Percentiles rank a stretch among this genome's conserved stretches.
Conservation (phyloP, 1,284 basidiomycete species). For the Leccinum subrobustum region DNA sequence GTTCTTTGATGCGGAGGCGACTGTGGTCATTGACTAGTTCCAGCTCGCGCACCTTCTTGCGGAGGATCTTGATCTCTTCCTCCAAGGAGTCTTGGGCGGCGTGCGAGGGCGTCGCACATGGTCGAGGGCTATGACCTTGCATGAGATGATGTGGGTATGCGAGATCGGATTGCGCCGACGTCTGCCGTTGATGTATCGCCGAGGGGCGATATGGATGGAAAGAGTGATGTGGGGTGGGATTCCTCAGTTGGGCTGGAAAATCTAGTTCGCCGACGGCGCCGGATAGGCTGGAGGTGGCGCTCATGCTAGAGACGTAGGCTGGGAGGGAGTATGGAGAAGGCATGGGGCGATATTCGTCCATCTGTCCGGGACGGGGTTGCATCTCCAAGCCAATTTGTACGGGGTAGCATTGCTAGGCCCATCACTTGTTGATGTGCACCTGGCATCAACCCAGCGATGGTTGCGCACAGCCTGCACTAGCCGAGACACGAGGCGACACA, state of each 20-base stretch:
- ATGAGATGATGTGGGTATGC: slow-evolving; percentile 21
- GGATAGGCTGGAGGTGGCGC: slow-evolving; percentile 53
- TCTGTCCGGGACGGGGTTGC: slow-evolving; percentile 16
- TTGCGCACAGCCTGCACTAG: slow-evolving; percentile 31
- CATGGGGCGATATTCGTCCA: slow-evolving; percentile 29
- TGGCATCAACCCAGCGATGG: slow-evolving; percentile 31
- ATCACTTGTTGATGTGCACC: slow-evolving; percentile 26
- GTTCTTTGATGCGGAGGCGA: slow-evolving; percentile 44
- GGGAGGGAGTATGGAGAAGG: slow-evolving; percentile 31
- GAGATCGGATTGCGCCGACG: slow-evolving; percentile 27
- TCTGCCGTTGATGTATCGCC: slow-evolving; percentile 30
- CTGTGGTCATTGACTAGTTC: slow-evolving; percentile 47
- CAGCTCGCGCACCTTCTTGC: slow-evolving; percentile 42
- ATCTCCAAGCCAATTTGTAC: slow-evolving; percentile 32
- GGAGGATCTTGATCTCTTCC: slow-evolving; percentile 41
- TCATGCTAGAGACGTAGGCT: slow-evolving; percentile 36
- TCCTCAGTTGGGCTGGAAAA: slow-evolving; percentile 39
- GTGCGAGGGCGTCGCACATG: slow-evolving; percentile 5
- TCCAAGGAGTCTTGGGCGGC: slow-evolving; percentile 25
- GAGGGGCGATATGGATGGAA: slow-evolving; percentile 28
- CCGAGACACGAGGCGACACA: slow-evolving; percentile 32
- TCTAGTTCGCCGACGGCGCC: slow-evolving; percentile 60
- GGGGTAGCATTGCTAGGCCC: slow-evolving; percentile 31
- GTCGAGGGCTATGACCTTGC: slow-evolving; percentile 27
- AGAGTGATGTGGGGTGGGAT: slow-evolving; percentile 34